These are phyloP conservation scores for Bipolaris zeicola DNA, from an alignment of 2,329 filamentous ascomycete genomes.

Conservation along the genomic window DNA sequence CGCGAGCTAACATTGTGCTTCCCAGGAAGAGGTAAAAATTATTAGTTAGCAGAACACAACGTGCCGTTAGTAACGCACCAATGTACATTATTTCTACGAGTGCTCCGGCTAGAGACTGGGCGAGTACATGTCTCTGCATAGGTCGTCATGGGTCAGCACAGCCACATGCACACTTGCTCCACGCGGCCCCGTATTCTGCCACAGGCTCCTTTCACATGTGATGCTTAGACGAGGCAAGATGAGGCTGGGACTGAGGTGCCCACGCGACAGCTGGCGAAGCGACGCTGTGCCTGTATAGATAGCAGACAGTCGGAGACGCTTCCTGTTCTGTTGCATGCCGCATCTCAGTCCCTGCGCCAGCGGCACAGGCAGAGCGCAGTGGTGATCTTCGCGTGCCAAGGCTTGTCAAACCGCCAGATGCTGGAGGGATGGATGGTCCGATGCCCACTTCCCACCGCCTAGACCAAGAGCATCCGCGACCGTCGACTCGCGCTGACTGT, in stretches of 20 bases:
- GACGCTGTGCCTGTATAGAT: neutral
- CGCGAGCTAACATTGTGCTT: slow-evolving; percentile 71
- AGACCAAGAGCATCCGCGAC: slow-evolving; percentile 33
- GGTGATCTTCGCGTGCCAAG: slow-evolving; percentile 22
- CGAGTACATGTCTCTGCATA: slow-evolving; percentile 17
- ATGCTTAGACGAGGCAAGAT: too few relatives aligned
- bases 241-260: neutral
- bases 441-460: slow-evolving; percentile 23
- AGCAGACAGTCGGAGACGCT: neutral
- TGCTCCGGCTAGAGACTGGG: slow-evolving; percentile 2
- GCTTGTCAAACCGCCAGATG: slow-evolving; percentile 21
- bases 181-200: slow-evolving; percentile 10
- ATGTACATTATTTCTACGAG: slow-evolving; percentile 7
- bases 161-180: slow-evolving; percentile 27
- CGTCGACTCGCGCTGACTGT: slow-evolving; percentile 43
- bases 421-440: slow-evolving; percentile 19
- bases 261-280: neutral
- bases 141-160: slow-evolving; percentile 4
- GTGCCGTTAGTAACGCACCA: neutral
- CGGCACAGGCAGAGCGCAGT: slow-evolving; percentile 3
- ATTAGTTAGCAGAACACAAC: neutral
- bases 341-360: slow-evolving; percentile 3
- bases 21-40: slow-evolving; percentile 37
- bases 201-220: neutral
- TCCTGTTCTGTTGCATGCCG: neutral